phyloP scores from a whole-genome alignment of 2,329 filamentous ascomycete species.

The Exophiala sideris region DNA sequence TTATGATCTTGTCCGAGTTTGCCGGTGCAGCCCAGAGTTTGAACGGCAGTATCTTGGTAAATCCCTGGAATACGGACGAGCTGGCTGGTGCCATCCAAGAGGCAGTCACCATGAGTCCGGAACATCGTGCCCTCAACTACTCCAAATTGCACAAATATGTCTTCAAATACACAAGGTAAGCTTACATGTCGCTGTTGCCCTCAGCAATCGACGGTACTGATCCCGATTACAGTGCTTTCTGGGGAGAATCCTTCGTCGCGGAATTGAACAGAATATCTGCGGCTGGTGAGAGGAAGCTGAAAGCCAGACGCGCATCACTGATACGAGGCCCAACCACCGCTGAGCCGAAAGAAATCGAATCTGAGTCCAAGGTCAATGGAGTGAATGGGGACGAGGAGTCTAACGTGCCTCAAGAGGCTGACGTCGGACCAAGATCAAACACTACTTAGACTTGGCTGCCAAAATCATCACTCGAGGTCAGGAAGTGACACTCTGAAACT shows the following conservation, averaged over 20 bases:
- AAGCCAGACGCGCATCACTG: constrained; percentile 31
- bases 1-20: constrained; percentile 94
- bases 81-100: constrained; percentile 90
- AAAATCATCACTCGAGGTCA: too few relatives aligned
- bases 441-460: not conserved
- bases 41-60: constrained; percentile 90
- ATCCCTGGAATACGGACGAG: constrained; percentile 98
- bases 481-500: too few relatives aligned
- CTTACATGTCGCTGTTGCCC: too few relatives aligned
- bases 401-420: not conserved
- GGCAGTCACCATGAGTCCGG: constrained; percentile 91
- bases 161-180: constrained; percentile 84
- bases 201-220: constrained; percentile 24
- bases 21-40: constrained; percentile 92
- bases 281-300: constrained; percentile 50
- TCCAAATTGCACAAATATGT: constrained; percentile 92
- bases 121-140: constrained; percentile 82
- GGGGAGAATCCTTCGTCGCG: constrained; percentile 87
- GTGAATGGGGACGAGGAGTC: not conserved
- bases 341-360: not conserved
- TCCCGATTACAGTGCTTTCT: constrained; percentile 66
- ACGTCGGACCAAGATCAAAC: not conserved
- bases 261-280: constrained; percentile 66
- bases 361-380: not conserved
- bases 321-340: constrained; percentile 6